These are phyloP conservation scores for Pythium angustatum DNA, from an alignment of 352 stramenopile genomes.

Conservation along the genomic window DNA sequence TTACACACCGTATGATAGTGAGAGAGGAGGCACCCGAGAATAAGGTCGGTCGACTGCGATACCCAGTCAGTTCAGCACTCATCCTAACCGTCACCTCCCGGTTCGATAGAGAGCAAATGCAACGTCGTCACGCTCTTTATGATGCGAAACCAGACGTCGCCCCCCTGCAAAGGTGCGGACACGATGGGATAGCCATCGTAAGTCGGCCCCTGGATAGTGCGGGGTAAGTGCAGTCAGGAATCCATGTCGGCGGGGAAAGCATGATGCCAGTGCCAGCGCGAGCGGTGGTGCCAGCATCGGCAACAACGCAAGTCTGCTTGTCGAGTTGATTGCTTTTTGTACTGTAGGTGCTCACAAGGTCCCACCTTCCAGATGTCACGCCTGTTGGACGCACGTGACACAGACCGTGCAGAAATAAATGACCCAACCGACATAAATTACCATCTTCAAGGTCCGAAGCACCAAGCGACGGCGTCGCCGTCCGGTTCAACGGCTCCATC, in stretches of 20 bases:
- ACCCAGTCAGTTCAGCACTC: neutral
- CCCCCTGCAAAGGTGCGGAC: conserved; percentile 3
- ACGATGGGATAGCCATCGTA: neutral
- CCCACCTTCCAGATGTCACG: conserved; percentile 26
- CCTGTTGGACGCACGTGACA: conserved; percentile 14
- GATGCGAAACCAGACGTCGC: conserved; percentile 1
- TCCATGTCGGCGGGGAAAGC: no score
- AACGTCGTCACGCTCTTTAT: neutral
- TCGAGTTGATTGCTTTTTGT: conserved; percentile 5
- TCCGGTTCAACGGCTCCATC: neutral
- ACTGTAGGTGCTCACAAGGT: neutral
- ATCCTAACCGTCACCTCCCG: neutral
- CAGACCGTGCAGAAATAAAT: conserved; percentile 11
- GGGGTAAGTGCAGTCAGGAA: neutral
- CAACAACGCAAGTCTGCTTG: no score
- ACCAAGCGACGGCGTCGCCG: neutral
- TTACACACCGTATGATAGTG: neutral
- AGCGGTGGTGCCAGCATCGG: no score
- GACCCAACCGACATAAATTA: conserved; percentile 24
- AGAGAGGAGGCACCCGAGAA: neutral
- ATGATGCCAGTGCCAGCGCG: no score
- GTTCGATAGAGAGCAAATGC: neutral
- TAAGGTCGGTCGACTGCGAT: neutral
- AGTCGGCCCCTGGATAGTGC: neutral
- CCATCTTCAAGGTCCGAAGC: conserved; percentile 23